A percentile compares a stretch with the other conserved stretches of the same genome.
Conservation (phyloP, 2,329 filamentous ascomycete genomes). For the Colletotrichum sojae region DNA sequence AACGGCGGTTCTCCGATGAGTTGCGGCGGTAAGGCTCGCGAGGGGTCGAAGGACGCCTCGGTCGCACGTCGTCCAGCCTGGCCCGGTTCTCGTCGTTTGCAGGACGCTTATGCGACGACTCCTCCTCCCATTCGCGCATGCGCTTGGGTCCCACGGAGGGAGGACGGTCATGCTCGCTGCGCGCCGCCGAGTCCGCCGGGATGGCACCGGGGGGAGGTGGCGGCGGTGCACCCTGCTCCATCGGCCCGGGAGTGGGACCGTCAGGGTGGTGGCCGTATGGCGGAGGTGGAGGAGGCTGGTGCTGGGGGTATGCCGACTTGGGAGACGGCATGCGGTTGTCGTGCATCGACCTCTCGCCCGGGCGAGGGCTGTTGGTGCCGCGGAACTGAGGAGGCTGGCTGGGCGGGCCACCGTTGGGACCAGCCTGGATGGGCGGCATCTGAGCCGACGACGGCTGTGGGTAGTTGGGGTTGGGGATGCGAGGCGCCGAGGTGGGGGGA, state of each 20-base stretch:
- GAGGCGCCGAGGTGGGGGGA: constrained; percentile 58
- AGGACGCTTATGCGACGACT: constrained; percentile 84
- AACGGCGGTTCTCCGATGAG: constrained; percentile 79
- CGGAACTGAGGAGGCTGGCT: constrained; percentile 80
- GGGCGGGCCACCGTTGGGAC: constrained; percentile 59
- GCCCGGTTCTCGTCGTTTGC: constrained; percentile 90
- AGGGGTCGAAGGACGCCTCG: constrained; percentile 84
- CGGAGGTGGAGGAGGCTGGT: constrained; percentile 65
- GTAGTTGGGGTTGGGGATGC: constrained; percentile 73
- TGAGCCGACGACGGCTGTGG: constrained; percentile 61
- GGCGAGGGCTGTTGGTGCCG: constrained; percentile 80
- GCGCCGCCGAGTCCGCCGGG: constrained; percentile 76
- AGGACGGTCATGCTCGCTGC: constrained; percentile 78
- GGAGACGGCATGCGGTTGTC: constrained; percentile 94
- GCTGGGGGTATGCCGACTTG: constrained; percentile 86
- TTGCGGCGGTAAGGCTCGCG: constrained; percentile 80
- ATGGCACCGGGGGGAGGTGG: constrained; percentile 67
- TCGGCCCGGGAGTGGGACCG: constrained; percentile 66
- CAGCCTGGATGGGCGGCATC: constrained; percentile 54
- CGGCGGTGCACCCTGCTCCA: constrained; percentile 78
- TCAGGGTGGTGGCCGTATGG: constrained; percentile 82
- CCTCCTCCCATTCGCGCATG: constrained; percentile 93
- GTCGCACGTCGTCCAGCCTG: constrained; percentile 86
- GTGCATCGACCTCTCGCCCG: constrained; percentile 85
- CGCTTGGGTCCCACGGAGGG: constrained; percentile 86